Conservation (phyloP, 768 basidiomycete species). For the Termitomyces sp. region DNA sequence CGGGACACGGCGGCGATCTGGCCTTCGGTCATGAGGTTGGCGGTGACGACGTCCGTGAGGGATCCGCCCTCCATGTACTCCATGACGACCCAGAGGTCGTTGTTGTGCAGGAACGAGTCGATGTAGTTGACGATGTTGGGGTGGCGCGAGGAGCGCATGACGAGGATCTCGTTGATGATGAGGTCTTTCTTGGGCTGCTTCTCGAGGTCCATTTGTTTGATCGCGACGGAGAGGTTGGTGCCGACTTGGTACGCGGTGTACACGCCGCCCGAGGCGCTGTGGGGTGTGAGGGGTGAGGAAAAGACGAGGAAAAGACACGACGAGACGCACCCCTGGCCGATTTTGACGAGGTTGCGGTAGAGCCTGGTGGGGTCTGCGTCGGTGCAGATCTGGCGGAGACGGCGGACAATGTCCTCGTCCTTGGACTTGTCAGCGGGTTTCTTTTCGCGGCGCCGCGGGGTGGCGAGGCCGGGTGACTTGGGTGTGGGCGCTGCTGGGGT, state of each 20-base stretch:
- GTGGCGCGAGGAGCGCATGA: slow-evolving; percentile 94
- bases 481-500: slow-evolving; percentile 52
- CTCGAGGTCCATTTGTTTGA: slow-evolving; percentile 99
- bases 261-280: slow-evolving; percentile 92
- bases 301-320: neutral
- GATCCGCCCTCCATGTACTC: slow-evolving; percentile 99
- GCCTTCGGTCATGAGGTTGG: slow-evolving; percentile 95
- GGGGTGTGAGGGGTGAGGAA: slow-evolving; percentile 4
- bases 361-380: slow-evolving; percentile 95
- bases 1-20: slow-evolving; percentile 96
- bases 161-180: slow-evolving; percentile 99
- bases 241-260: slow-evolving; percentile 98
- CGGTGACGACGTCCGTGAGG: slow-evolving; percentile 93
- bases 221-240: slow-evolving; percentile 90
- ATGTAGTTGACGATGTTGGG: slow-evolving; percentile 99
- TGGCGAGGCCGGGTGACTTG: slow-evolving; percentile 69
- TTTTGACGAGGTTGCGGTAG: slow-evolving; percentile 91
- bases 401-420: slow-evolving; percentile 86
- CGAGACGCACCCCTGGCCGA: slow-evolving; percentile 88
- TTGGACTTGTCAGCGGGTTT: slow-evolving; percentile 70
- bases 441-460: slow-evolving; percentile 83
- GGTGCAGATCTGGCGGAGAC: slow-evolving; percentile 91
- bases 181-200: slow-evolving; percentile 99
- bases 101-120: slow-evolving; percentile 96
- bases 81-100: slow-evolving; percentile 99